Evolutionary conservation across 1,284 basidiomycete genomes (phyloP).

Genomic region (Vanrija pseudolonga): DNA sequence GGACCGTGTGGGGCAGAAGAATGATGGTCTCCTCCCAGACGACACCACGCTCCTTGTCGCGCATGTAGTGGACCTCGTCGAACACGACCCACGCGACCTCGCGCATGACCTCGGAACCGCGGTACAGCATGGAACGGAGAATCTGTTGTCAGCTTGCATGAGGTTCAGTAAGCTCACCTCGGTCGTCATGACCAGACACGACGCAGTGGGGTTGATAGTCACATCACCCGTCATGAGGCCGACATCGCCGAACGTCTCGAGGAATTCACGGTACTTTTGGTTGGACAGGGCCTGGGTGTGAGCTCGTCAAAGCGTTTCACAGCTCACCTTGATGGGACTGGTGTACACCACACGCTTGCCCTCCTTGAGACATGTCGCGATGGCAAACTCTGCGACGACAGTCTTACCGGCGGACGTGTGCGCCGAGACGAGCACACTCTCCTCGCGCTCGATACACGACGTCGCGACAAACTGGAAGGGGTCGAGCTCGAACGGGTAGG

Average conservation of each 20-base stretch:
- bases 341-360: constrained; percentile 90
- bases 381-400: constrained; percentile 98
- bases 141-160: constrained; percentile 58
- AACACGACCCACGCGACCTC: constrained; percentile 99
- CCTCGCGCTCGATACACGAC: constrained; percentile 91
- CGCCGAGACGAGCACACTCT: constrained; percentile 95
- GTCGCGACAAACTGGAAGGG: constrained; percentile 97
- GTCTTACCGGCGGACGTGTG: constrained; percentile 99
- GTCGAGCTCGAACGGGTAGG: constrained; percentile 95
- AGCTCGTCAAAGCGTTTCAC: background rate
- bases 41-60: constrained; percentile 74
- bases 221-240: constrained; percentile 99
- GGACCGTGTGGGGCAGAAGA: constrained; percentile 89
- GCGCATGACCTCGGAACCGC: constrained; percentile 98
- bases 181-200: constrained; percentile 98
- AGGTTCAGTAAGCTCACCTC: constrained; percentile 61
- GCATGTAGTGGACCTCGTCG: constrained; percentile 99
- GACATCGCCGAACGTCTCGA: constrained; percentile 94
- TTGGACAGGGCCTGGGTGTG: constrained; percentile 79
- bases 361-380: constrained; percentile 94
- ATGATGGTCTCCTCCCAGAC: constrained; percentile 87
- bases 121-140: constrained; percentile 96
- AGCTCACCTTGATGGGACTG: constrained; percentile 92
- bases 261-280: constrained; percentile 98
- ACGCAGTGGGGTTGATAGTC: constrained; percentile 97